Evolutionary conservation across 2,329 filamentous ascomycete genomes (phyloP), one percentile per base, ranked within the genome.

Genomic region (Ceratocystis cubensis): DNA sequence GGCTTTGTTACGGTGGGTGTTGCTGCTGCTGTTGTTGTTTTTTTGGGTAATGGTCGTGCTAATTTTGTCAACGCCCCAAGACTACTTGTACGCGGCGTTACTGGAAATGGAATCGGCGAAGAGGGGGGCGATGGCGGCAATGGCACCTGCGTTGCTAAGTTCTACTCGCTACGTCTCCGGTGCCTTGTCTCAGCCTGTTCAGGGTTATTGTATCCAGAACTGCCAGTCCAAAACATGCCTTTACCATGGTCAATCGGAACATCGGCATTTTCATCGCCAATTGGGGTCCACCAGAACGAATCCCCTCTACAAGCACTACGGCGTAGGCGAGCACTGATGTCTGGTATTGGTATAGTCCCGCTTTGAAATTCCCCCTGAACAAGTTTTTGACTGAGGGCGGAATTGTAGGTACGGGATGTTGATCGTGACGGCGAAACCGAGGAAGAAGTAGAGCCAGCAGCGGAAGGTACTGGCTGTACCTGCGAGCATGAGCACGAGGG

Each of bases 281-380:
- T 22, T n/a, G 56, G 50, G 3, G 53, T 65, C 64, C 64, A 65
- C 64, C 53, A 65, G 44, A 65, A 61, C 44, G 37, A 65, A 33
- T 63, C 25, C 13, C 7, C 15, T 6, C 61, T 6, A 28, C 10
- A 28, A n/a, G 25, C 28, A 17, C 48, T 53, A 28, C 22, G 48
- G 48, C 10, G 48, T 53, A 25, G 25, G 17, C 20, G 22, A 7
- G 48, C 48, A 28, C 15, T 25, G 22, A 53, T 22, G 20, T 8
- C 2, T 37, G 56, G 28, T 15, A n/a, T 20, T 37, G 56, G 25
- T 8, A 15, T 10, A 8, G 28, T 37, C 17, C 56, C 56, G 7
- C 6, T 28, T 8, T 20, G 7, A 33, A 25, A 7, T 8, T 20
- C 22, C 17, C 25, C 28, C 2, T 37, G 30, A 3, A 7, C 8